phyloP scores from a whole-genome alignment of 2,329 filamentous ascomycete genomes.

The Neonectria coccinea region DNA sequence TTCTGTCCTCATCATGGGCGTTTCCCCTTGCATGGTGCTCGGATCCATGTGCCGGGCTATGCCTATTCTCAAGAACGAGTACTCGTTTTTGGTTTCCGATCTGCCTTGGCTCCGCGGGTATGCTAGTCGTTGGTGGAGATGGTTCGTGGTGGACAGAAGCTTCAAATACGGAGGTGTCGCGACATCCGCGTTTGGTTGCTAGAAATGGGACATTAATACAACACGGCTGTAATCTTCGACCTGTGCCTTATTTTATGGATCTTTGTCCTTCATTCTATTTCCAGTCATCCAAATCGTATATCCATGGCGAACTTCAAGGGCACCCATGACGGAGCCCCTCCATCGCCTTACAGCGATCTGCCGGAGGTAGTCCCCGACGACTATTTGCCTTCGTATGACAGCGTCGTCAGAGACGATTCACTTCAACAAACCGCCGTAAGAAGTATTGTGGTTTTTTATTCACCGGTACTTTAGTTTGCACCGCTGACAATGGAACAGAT shows the following conservation, averaged over 20 bases:
- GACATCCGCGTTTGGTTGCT: background rate
- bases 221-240: background rate
- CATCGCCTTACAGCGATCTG: conserved; percentile 28
- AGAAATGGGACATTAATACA: conserved; percentile 10
- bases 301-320: conserved; percentile 18
- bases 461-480: background rate
- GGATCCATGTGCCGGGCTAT: background rate
- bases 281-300: background rate
- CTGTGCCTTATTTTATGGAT: conserved; percentile 1
- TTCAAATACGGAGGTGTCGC: conserved; percentile 17
- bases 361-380: conserved; percentile 28
- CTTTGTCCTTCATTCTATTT: background rate
- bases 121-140: conserved; percentile 1
- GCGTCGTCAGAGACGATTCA: conserved; percentile 17
- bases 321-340: conserved; percentile 8
- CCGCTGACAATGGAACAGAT: conserved; percentile 16
- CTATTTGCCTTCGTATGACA: conserved; percentile 27
- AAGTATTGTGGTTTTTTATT: conserved; percentile 9
- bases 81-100: no score
- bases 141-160: background rate
- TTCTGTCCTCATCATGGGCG: background rate
- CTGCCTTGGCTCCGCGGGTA: background rate
- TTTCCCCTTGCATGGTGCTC: background rate
- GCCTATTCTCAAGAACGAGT: conserved; percentile 9
- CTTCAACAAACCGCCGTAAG: conserved; percentile 21